These are phyloP conservation scores for Elsinoe fawcettii DNA, from an alignment of 2,329 filamentous ascomycete genomes.

Conservation along the genomic window DNA sequence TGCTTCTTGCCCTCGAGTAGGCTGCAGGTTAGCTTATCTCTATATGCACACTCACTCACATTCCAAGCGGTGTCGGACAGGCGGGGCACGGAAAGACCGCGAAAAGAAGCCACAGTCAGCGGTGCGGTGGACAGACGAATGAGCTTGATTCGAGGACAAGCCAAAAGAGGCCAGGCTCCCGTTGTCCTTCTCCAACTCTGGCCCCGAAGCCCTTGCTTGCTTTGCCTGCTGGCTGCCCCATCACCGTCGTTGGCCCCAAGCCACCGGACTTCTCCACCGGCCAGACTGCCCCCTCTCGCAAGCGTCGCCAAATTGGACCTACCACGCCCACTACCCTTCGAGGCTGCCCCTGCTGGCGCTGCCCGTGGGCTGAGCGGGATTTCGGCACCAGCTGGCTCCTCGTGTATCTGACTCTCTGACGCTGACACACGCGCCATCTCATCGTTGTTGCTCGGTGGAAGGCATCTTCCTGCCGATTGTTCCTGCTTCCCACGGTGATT, in stretches of 20 bases:
- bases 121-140: background rate
- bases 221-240: background rate
- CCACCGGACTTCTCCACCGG: slow-evolving; percentile 12
- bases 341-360: slow-evolving; percentile 3
- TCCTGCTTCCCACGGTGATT: background rate
- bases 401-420: slow-evolving; percentile 5
- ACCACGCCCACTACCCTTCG: background rate
- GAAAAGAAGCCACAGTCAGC: background rate
- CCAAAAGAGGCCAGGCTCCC: background rate
- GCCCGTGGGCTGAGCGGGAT: background rate
- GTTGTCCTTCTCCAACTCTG: background rate
- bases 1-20: background rate
- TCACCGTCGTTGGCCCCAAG: slow-evolving; percentile 1
- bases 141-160: background rate
- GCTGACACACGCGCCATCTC: slow-evolving; percentile 2
- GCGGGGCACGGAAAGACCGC: background rate
- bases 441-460: background rate
- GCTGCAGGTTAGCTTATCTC: background rate
- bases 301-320: slow-evolving; percentile 1
- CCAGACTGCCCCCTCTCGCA: background rate
- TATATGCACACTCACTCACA: background rate
- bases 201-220: background rate
- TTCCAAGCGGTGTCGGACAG: background rate
- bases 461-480: background rate
- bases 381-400: slow-evolving; percentile 3